A percentile compares a stretch with the other conserved stretches of the same genome.
phyloP scores from a whole-genome alignment of 2,329 filamentous ascomycete genomes.

The Penicillium sp. region DNA sequence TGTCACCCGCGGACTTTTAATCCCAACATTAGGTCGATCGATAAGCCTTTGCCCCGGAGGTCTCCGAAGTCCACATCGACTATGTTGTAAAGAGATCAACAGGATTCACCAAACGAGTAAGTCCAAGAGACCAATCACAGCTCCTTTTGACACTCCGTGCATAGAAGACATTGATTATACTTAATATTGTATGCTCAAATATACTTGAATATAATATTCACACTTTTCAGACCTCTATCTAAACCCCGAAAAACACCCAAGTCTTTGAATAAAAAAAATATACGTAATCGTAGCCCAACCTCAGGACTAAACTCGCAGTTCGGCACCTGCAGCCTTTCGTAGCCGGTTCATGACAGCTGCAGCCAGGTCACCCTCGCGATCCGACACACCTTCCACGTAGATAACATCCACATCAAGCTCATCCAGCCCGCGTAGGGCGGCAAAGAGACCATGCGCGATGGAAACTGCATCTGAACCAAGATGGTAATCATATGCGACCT shows the following conservation, averaged over 20 bases:
- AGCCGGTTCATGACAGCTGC: slow-evolving; percentile 83
- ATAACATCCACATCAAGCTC: slow-evolving; percentile 75
- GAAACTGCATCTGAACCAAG: slow-evolving; percentile 68
- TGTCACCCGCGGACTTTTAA: too few species aligned
- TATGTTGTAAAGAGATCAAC: neutral
- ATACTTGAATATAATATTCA: slow-evolving; percentile 3
- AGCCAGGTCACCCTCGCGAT: slow-evolving; percentile 71
- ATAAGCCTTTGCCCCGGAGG: slow-evolving; percentile 12
- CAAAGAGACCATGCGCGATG: slow-evolving; percentile 85
- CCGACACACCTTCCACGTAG: slow-evolving; percentile 81
- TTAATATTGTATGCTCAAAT: neutral
- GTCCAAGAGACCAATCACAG: neutral
- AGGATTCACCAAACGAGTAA: neutral
- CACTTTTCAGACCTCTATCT: slow-evolving; percentile 2
- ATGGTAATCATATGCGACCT: slow-evolving; percentile 62
- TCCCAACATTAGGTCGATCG: neutral
- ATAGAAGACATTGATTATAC: neutral
- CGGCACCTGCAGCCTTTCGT: slow-evolving; percentile 67
- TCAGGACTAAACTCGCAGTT: slow-evolving; percentile 44
- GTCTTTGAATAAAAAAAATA: neutral
- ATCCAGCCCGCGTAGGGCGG: slow-evolving; percentile 81
- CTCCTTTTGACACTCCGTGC: neutral
- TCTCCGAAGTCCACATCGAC: slow-evolving; percentile 5
- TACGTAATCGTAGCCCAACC: slow-evolving; percentile 18
- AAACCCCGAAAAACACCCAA: neutral